phyloP scores from a whole-genome alignment of 129 eudicot species.

The Rutidosis leptorrhynchoides region DNA sequence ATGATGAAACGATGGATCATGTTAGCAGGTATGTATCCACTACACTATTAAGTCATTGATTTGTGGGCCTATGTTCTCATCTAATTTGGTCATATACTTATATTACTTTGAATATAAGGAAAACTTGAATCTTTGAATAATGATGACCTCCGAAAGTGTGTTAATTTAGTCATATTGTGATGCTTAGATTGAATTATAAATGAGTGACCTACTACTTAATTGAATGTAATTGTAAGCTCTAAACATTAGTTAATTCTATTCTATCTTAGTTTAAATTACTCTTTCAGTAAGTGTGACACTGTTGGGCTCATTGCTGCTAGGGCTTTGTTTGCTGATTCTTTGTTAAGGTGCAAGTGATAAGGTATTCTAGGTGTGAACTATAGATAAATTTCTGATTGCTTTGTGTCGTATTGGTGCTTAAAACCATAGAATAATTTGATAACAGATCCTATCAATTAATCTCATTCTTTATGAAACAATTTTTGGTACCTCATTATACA shows the following conservation, averaged over 20 bases:
- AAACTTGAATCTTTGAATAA: constrained; percentile 1
- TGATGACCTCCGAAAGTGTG: background rate
- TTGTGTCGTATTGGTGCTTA: background rate
- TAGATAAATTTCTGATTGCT: background rate
- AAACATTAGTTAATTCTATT: background rate
- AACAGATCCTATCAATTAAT: background rate
- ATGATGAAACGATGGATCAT: constrained; percentile 61
- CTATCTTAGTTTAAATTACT: background rate
- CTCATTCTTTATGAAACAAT: background rate
- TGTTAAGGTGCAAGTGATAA: constrained; percentile 7
- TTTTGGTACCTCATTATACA: background rate
- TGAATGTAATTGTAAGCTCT: background rate
- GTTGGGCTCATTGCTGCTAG: too few relatives aligned
- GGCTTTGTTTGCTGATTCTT: background rate
- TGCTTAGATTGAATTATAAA: background rate
- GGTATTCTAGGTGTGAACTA: background rate
- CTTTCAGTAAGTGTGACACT: background rate
- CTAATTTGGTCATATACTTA: background rate
- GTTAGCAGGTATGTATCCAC: constrained; percentile 66
- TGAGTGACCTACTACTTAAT: background rate
- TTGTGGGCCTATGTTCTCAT: constrained; percentile 13
- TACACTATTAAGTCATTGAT: constrained; percentile 1
- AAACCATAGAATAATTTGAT: background rate
- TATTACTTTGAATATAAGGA: background rate
- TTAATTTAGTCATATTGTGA: background rate